Base-by-base conservation (phyloP, 1,284 basidiomycete species). In the Ustanciosporium gigantosporum region DNA sequence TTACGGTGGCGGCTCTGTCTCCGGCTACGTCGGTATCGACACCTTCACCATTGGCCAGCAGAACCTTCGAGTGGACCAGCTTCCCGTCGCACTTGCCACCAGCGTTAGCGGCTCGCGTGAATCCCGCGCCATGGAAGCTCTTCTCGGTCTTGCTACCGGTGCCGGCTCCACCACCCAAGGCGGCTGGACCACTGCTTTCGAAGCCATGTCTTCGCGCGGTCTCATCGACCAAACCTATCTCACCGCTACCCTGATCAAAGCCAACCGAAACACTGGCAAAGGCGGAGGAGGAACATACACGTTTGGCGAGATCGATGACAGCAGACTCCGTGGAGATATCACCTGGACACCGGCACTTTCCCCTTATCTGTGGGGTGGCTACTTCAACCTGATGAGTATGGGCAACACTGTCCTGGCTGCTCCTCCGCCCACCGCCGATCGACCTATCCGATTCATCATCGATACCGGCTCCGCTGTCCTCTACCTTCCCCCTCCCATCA, bases 401-500 rank as follows among this genome's bases (percentile, higher is more conserved):
- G 62, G 59, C 42, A 37, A 47, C 36, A 31, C 34, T 6, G 13
- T 42, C 20, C 51, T 66, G 21, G 46, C 56, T 23, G 27, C 25
- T 24, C 45, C 42, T 13, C 49, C 56, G 0, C 52, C 44, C 21
- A 59, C 43, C 21, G 24, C 25, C 16, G 43, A 38, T 21, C 37
- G 36, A 2, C 64, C 60, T 3, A 51, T 46, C 16, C 62, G 66
- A 15, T 61, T 50, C 38, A 60, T 70, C 36, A 39, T 70, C 32
- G 68, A 70, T 46, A 68, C 68, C 6, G 68, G 68, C 13, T 60
- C 68, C 3, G 61, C 68, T 24, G 50, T 66, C 14, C 20, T 70
- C 24, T 56, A 60, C 29, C 48, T 70, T 24, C 66, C 61, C 15
- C 31, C 46, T 0, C 27, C 61, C 15, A 52, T 65, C 25, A 59